phyloP scores from a whole-genome alignment of 108 stramenopile genomes.

The Fragilaria crotonensis region DNA sequence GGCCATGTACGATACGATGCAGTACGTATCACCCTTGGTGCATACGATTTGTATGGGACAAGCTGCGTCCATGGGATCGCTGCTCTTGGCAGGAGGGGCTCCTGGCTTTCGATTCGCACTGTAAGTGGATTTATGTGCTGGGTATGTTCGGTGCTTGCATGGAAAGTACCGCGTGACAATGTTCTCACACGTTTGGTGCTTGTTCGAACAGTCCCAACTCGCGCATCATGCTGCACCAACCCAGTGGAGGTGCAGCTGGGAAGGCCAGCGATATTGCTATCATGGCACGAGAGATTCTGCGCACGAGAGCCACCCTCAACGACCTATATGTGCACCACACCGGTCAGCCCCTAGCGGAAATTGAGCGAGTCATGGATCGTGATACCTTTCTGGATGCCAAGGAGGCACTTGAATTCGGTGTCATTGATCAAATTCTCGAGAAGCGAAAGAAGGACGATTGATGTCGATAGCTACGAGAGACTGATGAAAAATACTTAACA shows the following conservation, averaged over 20 bases:
- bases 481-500: constrained; percentile 27
- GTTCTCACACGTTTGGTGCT: background rate
- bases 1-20: constrained; percentile 97
- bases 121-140: constrained; percentile 10
- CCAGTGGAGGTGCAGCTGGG: constrained; percentile 90
- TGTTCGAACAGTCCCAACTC: constrained; percentile 65
- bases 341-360: constrained; percentile 56
- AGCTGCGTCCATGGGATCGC: constrained; percentile 91
- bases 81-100: constrained; percentile 84
- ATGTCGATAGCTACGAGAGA: background rate
- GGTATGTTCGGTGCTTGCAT: background rate
- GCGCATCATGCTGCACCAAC: constrained; percentile 94
- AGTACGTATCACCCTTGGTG: constrained; percentile 84
- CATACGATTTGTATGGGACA: constrained; percentile 98
- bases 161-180: background rate
- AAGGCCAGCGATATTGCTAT: constrained; percentile 96
- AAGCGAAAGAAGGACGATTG: constrained; percentile 43
- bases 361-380: constrained; percentile 94
- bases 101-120: constrained; percentile 68
- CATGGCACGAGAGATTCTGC: constrained; percentile 77
- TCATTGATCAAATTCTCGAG: constrained; percentile 83
- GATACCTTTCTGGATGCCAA: constrained; percentile 88
- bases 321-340: constrained; percentile 84
- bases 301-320: constrained; percentile 72
- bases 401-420: constrained; percentile 86